phyloP scores from a whole-genome alignment of 2,329 filamentous ascomycete genomes.

The Pezicula neosporulosa region DNA sequence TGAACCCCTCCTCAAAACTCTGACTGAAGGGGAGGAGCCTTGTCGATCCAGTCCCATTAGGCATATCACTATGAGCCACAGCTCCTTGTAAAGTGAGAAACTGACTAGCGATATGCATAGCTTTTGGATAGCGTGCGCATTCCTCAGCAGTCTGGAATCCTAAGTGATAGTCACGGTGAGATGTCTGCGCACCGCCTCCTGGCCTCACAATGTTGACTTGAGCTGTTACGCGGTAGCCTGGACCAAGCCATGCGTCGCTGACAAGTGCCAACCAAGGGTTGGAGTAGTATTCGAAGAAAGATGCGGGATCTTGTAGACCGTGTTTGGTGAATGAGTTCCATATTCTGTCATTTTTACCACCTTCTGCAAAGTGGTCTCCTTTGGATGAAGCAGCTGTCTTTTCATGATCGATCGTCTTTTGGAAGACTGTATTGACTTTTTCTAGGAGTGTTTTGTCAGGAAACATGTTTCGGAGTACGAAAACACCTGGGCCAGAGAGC shows the following conservation, averaged over 20 bases:
- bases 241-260: conserved; percentile 54
- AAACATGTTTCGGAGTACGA: conserved; percentile 53
- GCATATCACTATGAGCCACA: conserved; percentile 60
- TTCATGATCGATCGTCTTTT: conserved; percentile 33
- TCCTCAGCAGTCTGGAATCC: conserved; percentile 53
- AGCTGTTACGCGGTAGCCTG: conserved; percentile 55
- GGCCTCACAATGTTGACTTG: conserved; percentile 62
- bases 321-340: conserved; percentile 67
- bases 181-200: conserved; percentile 52
- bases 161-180: conserved; percentile 61
- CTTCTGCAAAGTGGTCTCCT: conserved; percentile 59
- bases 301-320: conserved; percentile 43
- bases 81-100: conserved; percentile 61
- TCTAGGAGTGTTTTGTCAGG: conserved; percentile 37
- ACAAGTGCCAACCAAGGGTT: conserved; percentile 55
- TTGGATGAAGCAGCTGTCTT: conserved; percentile 26
- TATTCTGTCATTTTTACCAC: conserved; percentile 55
- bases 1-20: conserved; percentile 50
- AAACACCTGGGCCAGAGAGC: conserved; percentile 53
- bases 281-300: conserved; percentile 55
- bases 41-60: conserved; percentile 54
- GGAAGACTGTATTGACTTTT: conserved; percentile 43
- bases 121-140: conserved; percentile 44
- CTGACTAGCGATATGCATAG: conserved; percentile 50
- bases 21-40: conserved; percentile 60